Conservation (phyloP, 2,329 filamentous ascomycete genomes). For the Boeremia exigua region DNA sequence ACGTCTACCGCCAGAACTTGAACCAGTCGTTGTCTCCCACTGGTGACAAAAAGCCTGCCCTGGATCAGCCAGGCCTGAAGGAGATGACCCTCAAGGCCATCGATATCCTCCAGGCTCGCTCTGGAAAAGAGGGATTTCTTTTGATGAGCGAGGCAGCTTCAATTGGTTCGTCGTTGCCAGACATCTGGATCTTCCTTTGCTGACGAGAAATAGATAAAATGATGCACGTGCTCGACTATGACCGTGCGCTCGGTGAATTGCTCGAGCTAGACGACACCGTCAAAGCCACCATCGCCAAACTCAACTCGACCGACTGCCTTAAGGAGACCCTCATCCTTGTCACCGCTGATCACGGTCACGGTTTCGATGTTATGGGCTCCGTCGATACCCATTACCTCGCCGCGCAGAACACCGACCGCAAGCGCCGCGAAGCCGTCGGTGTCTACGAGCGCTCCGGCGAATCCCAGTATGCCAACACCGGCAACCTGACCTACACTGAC, state of each 20-base stretch:
- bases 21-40: conserved; percentile 72
- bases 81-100: conserved; percentile 90
- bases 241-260: conserved; percentile 82
- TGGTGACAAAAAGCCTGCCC: conserved; percentile 67
- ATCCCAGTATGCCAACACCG: conserved; percentile 74
- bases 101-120: conserved; percentile 72
- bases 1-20: conserved; percentile 76
- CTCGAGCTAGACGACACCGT: conserved; percentile 86
- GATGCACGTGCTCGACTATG: conserved; percentile 86
- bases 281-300: conserved; percentile 73
- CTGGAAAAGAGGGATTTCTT: conserved; percentile 77
- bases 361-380: conserved; percentile 83
- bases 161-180: conserved; percentile 62
- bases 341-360: conserved; percentile 88
- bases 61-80: conserved; percentile 81
- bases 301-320: conserved; percentile 68
- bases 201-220: conserved; percentile 61
- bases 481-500: conserved; percentile 69
- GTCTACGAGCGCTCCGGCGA: conserved; percentile 75
- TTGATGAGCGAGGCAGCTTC: conserved; percentile 86
- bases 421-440: conserved; percentile 78
- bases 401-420: conserved; percentile 68
- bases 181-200: not conserved
- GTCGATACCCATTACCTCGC: conserved; percentile 81
- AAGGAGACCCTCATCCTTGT: conserved; percentile 81